These are phyloP conservation scores for Diaporthe citrichinensis DNA, from an alignment of 2,329 filamentous ascomycete genomes.

Conservation along the genomic window DNA sequence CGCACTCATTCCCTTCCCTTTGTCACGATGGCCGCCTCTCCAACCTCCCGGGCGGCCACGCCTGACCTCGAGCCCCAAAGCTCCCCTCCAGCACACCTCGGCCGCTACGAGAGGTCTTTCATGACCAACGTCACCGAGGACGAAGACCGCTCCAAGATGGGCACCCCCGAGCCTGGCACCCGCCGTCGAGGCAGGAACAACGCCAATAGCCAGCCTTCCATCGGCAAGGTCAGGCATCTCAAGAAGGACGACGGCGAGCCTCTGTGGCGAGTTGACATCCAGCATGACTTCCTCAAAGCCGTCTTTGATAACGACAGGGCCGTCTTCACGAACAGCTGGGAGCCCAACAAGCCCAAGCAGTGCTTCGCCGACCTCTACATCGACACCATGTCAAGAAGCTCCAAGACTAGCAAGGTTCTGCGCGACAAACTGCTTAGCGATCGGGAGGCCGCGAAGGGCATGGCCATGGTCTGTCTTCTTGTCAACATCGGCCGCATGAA, in stretches of 20 bases:
- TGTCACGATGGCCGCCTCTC: constrained; percentile 50
- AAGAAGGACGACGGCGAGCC: constrained; percentile 93
- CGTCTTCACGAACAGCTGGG: constrained; percentile 94
- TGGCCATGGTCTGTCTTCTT: constrained; percentile 98
- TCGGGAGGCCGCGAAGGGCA: constrained; percentile 91
- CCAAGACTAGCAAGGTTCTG: constrained; percentile 98
- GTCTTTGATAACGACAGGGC: constrained; percentile 81
- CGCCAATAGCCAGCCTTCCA: constrained; percentile 53
- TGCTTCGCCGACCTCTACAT: constrained; percentile 97
- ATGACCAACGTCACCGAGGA: constrained; percentile 63
- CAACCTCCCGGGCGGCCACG: constrained; percentile 56
- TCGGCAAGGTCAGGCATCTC: constrained; percentile 83
- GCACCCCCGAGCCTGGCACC: constrained; percentile 58
- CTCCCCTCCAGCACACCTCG: constrained; percentile 56
- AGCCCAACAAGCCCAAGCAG: constrained; percentile 73
- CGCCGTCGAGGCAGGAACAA: constrained; percentile 46
- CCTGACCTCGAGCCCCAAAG: constrained; percentile 62
- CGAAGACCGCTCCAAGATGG: constrained; percentile 59
- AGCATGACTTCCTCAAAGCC: constrained; percentile 86
- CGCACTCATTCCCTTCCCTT: constrained; percentile 27
- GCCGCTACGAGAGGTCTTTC: constrained; percentile 60
- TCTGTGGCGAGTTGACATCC: constrained; percentile 88
- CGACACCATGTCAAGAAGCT: constrained; percentile 98
- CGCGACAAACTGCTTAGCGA: constrained; percentile 97
- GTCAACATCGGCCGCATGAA: constrained; percentile 99